phyloP scores from a whole-genome alignment of 345 rosid genomes.

The Eucalyptus albens region DNA sequence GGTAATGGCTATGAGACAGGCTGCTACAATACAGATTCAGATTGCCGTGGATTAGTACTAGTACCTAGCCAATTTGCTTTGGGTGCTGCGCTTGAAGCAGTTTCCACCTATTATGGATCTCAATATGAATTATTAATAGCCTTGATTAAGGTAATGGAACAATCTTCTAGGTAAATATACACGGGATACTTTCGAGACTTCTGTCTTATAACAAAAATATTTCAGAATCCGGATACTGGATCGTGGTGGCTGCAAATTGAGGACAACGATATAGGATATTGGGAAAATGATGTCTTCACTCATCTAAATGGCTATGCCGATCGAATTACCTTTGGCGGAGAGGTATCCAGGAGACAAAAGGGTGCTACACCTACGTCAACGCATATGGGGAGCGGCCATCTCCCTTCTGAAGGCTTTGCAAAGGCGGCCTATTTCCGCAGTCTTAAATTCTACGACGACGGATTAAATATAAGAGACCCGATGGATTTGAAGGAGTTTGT shows the following conservation, averaged over 20 bases:
- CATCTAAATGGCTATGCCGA: background rate
- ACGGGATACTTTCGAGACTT: background rate
- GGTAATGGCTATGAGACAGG: background rate
- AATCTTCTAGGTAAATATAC: background rate
- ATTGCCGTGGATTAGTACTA: background rate
- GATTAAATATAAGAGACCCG: background rate
- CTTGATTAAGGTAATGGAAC: background rate
- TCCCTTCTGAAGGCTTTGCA: background rate
- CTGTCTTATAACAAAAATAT: background rate
- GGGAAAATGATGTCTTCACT: background rate
- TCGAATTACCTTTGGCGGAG: background rate
- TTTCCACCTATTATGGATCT: background rate
- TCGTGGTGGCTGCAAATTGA: background rate
- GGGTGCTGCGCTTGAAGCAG: background rate
- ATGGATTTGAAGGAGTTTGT: fast-evolving
- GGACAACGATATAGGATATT: background rate
- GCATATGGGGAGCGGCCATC: background rate
- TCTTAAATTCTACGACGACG: background rate
- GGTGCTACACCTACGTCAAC: fast-evolving
- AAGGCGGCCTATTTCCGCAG: background rate
- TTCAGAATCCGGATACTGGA: background rate
- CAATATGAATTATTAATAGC: background rate
- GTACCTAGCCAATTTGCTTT: background rate
- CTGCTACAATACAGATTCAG: too few species aligned
- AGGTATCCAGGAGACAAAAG: fast-evolving